Evolutionary conservation across 495 filamentous ascomycete genomes (phyloP), one percentile per base, ranked within the genome.

Genomic region (Lasiosphaeria miniovina): DNA sequence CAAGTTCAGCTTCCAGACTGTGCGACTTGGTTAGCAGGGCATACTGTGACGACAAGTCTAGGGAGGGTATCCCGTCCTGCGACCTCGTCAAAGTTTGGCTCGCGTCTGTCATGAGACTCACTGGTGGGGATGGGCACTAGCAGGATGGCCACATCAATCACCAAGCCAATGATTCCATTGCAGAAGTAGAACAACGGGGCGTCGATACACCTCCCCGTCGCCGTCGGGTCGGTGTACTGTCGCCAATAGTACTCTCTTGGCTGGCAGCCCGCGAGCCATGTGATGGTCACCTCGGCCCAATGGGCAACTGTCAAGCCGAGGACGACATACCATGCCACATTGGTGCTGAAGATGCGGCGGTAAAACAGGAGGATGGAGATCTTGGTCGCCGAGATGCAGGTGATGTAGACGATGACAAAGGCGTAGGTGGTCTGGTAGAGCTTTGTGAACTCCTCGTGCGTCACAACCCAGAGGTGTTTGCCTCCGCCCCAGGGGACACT

Each of bases 131-230:
- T 70, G 1, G 78, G 78, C 6, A 79, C 69, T 6, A 71, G 35
- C 14, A 81, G 63, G 33, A 81, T 69, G 49, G 76, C 59, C 15
- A 80, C 61, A 64, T 81, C 77, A 63, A 66, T 74, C 8, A 79
- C 52, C 58, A 80, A 36, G 3, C 64, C 60, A 43, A 66, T 62
- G 32, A 66, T 56, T 17, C 64, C 64, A 24, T 66, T 66, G 56
- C 41, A 45, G 31, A 66, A 66, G 49, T 66, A 66, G 36, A 66
- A 66, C n/a, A 62, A 51, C 49, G 60, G 46, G 4, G 64, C 60
- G 35, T 66, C 60, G 36, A 66, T 66, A 46, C 64, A 66, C 2
- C n/a, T 51, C 40, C 64, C 64, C 45, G n/a, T 43, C 9, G 64
- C 60, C 0, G 49, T 58, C 31, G 64, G 60, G 40, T 66, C 60